Base-by-base conservation (phyloP, 768 basidiomycete species). In the Rhodocollybia butyracea region DNA sequence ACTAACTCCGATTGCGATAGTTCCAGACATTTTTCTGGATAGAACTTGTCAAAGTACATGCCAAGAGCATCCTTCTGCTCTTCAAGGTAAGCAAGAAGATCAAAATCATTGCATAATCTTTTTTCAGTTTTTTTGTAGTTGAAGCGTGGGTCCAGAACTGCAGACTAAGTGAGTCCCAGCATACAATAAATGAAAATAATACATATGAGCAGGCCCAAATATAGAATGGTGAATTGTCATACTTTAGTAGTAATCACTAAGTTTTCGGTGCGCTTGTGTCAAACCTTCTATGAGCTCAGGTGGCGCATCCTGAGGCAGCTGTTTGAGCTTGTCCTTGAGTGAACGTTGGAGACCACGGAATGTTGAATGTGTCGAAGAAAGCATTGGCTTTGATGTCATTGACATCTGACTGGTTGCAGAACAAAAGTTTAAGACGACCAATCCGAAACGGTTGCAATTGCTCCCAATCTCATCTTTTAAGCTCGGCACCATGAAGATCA, bases 391-490 rank as follows among this genome's bases (percentile, higher is more conserved):
- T 22, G 51, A 56, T 1, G 63, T 65, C 19, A 55, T 56, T 1
- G 61, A 63, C 63, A 65, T 65, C 22, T 60, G 55, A 12, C 40
- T 60, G 0, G 64, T 65, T 3, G 63, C 64, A 6, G 53, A 24
- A 4, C 54, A 46, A 32, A 61, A 61, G 2, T 43, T 27, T 19
- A 32, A 24, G 27, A 61, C n/a, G n/a, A 40, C 60, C 60, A 61
- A 19, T 56, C 55, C 0, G 42, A 40, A 13, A 59, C 57, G n/a
- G 51, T n/a, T 3, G 8, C 17, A n/a, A 61, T 59, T 21, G 60
- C 58, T 55, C 22, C 57, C 60, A 61, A 48, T 61, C 60, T 13
- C 56, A 21, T 27, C 46, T 24, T 1, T 29, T 47, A 6, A 61
- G 34, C 19, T 59, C 54, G 1, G 15, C 38, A 1, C 32, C 30